phyloP scores from a whole-genome alignment of 495 filamentous ascomycete genomes.

The Massariosphaeria phaeospora region DNA sequence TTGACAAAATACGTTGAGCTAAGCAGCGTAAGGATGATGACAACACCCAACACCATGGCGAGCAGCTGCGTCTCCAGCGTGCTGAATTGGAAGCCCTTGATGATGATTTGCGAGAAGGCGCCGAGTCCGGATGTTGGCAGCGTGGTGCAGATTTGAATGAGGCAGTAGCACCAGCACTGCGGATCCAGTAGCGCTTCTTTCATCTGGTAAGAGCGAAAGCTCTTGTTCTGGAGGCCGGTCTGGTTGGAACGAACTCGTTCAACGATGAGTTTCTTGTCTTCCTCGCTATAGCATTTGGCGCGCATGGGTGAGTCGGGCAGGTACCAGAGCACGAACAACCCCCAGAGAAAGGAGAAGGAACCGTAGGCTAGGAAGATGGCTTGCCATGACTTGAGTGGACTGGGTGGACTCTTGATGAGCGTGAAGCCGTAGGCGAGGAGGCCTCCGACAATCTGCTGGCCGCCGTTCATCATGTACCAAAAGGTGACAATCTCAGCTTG shows the following conservation, averaged over 20 bases:
- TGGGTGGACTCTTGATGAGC: slow-evolving; percentile 43
- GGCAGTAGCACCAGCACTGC: slow-evolving; percentile 60
- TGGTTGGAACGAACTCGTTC: slow-evolving; percentile 34
- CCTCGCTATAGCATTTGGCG: slow-evolving; percentile 36
- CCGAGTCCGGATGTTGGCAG: slow-evolving; percentile 54
- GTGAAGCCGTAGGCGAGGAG: slow-evolving; percentile 58
- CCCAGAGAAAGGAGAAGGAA: slow-evolving; percentile 49
- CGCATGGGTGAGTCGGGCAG: slow-evolving; percentile 38
- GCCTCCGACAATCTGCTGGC: slow-evolving; percentile 36
- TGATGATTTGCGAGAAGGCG: slow-evolving; percentile 60
- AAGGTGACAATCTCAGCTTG: slow-evolving; percentile 56
- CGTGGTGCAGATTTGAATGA: slow-evolving; percentile 55
- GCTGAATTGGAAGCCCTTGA: slow-evolving; percentile 58
- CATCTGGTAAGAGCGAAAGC: slow-evolving; percentile 46
- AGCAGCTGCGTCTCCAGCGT: slow-evolving; percentile 49
- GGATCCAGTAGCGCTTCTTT: slow-evolving; percentile 55
- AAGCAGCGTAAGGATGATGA: slow-evolving; percentile 63
- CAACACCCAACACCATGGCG: slow-evolving; percentile 60
- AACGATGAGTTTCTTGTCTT: slow-evolving; percentile 52
- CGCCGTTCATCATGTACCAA: slow-evolving; percentile 51
- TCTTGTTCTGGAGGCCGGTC: slow-evolving; percentile 34
- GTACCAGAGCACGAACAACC: slow-evolving; percentile 37
- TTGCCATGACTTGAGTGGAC: slow-evolving; percentile 51
- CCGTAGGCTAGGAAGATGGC: slow-evolving; percentile 59
- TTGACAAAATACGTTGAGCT: slow-evolving; percentile 61